Evolutionary conservation across 441 rosid species (phyloP).

Genomic region (Corymbia citriodora): DNA sequence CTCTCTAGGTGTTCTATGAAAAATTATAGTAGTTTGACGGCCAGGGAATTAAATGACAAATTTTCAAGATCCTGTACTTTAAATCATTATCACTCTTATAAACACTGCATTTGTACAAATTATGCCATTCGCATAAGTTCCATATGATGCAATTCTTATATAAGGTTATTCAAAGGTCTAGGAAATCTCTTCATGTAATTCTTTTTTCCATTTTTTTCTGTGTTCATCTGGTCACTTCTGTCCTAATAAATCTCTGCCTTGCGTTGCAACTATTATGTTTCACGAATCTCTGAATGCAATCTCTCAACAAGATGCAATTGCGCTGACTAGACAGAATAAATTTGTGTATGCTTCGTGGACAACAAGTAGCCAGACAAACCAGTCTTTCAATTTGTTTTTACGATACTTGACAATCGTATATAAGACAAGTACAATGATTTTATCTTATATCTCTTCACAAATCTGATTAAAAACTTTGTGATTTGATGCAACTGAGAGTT

Average conservation of each 20-base stretch:
- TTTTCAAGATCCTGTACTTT: not conserved
- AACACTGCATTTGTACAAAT: not conserved
- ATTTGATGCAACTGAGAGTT: not conserved
- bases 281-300: not conserved
- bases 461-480: not conserved
- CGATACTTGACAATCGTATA: not conserved
- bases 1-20: not conserved
- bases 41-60: not conserved
- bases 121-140: not conserved
- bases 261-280: not conserved
- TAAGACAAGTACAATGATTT: not conserved
- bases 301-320: not conserved
- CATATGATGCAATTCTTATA: not conserved
- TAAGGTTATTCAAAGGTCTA: not conserved
- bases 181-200: not conserved
- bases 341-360: not conserved
- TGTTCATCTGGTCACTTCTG: not conserved
- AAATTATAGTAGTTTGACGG: not conserved
- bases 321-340: not conserved
- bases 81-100: not conserved
- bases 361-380: not conserved
- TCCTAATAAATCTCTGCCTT: not conserved
- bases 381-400: not conserved
- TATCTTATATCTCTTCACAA: not conserved
- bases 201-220: not conserved